Conservation (phyloP, 176 grass and related monocot species). For the Bothriochloa decipiens region DNA sequence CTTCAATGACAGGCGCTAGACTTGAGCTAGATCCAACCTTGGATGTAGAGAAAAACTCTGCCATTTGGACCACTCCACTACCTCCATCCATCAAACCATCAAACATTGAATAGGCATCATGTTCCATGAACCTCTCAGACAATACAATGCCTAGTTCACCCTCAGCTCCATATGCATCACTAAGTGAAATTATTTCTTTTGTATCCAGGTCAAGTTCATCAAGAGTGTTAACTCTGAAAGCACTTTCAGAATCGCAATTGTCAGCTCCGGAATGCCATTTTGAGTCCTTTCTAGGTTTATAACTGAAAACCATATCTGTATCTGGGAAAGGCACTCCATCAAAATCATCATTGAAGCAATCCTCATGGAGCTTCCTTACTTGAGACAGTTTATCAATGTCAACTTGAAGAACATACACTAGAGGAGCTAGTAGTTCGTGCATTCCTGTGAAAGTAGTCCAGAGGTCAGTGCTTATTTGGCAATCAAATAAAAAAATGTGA, state of each 20-base stretch:
- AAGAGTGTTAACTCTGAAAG: constrained; percentile 56
- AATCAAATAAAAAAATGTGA: background rate
- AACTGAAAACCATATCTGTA: constrained; percentile 66
- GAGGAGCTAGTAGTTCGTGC: constrained; percentile 94
- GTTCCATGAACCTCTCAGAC: constrained; percentile 97
- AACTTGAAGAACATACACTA: constrained; percentile 92
- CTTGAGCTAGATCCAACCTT: constrained; percentile 55
- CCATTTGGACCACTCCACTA: constrained; percentile 66
- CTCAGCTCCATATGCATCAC: constrained; percentile 95
- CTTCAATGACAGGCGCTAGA: constrained; percentile 84
- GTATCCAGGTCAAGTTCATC: constrained; percentile 72
- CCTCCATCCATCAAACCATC: constrained; percentile 88
- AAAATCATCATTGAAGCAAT: constrained; percentile 85
- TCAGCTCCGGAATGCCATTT: constrained; percentile 48
- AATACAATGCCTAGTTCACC: constrained; percentile 91
- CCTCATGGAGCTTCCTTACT: constrained; percentile 72
- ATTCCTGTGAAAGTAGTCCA: constrained; percentile 67
- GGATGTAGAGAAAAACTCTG: constrained; percentile 78
- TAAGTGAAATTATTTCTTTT: constrained; percentile 81
- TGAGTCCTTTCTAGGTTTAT: constrained; percentile 66
- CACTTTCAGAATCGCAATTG: constrained; percentile 46
- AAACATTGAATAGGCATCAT: constrained; percentile 97
- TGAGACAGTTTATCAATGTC: constrained; percentile 76
- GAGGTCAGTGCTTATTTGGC: constrained; percentile 16
- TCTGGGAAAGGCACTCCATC: constrained; percentile 66